Evolutionary conservation across 148 eudicot genomes (phyloP), one percentile per base, ranked within the genome.

Genomic region (Cornus controversa): DNA sequence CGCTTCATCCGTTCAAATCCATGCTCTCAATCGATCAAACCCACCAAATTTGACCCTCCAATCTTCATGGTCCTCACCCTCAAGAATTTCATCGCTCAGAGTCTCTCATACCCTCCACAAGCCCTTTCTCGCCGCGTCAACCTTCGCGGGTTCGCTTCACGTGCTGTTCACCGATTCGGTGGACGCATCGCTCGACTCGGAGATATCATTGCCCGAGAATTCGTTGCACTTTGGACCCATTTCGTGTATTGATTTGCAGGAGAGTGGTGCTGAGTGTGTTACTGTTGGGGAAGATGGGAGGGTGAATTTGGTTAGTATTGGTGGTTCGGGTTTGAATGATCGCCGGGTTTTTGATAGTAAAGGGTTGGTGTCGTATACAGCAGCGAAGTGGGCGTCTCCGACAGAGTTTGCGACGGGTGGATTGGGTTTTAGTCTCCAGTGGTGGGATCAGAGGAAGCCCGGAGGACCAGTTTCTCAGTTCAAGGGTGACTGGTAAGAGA

Each of bases 231-330:
- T 13, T 13, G 98, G 93, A 14, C 69, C 89, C 22, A 82, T 94
- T 63, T 84, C 88, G 65, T 82, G 87, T 45, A 75, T 92, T 34
- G 98, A 94, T 78, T 72, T 92, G 79, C 75, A 80, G 83, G 94
- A 86, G 42, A 84, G 82, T 64, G 87, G 84, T 67, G 69, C 66
- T 68, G 93, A 90, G 68, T 90, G 88, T 79, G 90, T 92, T 67
- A 83, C 84, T 80, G 98, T 92, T 25, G 98, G 98, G 40, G 94
- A 90, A 58, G 96, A 94, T 83, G 98, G 98, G 89, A 91, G 93
- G 85, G 89, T 92, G 47, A 87, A 90, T 86, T 74, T 90, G 91
- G 89, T 91, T 31, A 85, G 68, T 70, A 58, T 89, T 2, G 88
- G 78, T 3, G 84, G 74, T 29, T 67, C 73, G 26, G 75, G 79